Evolutionary conservation across 768 basidiomycete genomes (phyloP).

Genomic region (Ephemerocybe angulata): DNA sequence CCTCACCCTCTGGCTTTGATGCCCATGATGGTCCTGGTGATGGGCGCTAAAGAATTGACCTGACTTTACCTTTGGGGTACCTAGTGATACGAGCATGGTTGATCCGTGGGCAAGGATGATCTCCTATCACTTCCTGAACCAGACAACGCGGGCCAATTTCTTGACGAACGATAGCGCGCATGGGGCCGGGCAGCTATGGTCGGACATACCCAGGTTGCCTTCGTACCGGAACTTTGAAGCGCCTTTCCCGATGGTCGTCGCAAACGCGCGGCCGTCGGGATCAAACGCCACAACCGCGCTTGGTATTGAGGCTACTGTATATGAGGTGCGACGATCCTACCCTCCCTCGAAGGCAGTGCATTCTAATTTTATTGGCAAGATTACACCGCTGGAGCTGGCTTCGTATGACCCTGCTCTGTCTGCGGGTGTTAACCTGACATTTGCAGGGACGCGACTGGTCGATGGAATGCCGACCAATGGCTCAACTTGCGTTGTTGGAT

Average conservation of each 20-base stretch:
- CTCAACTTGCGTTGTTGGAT: constrained; percentile 65
- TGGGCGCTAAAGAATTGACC: too few relatives aligned
- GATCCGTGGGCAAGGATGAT: constrained; percentile 66
- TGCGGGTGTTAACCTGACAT: constrained; percentile 63
- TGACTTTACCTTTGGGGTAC: background rate
- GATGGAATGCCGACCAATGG: constrained; percentile 53
- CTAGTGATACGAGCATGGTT: constrained; percentile 59
- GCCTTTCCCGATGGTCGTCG: constrained; percentile 67
- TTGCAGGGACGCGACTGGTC: constrained; percentile 60
- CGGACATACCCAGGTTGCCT: constrained; percentile 47
- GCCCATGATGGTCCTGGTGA: too few relatives aligned
- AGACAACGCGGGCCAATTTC: constrained; percentile 55
- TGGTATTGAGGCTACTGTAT: constrained; percentile 45
- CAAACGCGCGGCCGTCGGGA: constrained; percentile 49
- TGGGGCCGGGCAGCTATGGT: constrained; percentile 74
- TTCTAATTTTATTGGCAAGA: constrained; percentile 27
- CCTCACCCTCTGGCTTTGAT: background rate
- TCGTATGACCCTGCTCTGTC: constrained; percentile 71
- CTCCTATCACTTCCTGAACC: constrained; percentile 70
- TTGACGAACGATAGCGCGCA: constrained; percentile 57
- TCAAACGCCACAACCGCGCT: constrained; percentile 40
- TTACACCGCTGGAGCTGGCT: constrained; percentile 64
- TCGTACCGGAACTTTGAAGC: constrained; percentile 46
- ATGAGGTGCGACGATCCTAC: constrained; percentile 43
- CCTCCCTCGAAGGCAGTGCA: background rate